Conservation (phyloP, 345 rosid species). For the Punica granatum region DNA sequence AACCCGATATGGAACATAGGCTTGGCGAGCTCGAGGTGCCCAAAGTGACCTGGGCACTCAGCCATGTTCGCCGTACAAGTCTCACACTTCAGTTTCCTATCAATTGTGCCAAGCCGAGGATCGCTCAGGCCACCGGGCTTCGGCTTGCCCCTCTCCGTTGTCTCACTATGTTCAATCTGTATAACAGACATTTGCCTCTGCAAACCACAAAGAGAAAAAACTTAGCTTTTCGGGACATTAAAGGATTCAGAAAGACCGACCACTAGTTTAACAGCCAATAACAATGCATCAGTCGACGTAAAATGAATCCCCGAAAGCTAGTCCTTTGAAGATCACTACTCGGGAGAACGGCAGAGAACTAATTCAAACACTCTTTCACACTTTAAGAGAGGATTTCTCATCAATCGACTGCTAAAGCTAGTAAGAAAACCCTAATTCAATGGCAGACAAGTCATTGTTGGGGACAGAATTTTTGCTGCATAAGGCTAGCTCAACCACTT, state of each 20-base stretch:
- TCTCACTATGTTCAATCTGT: conserved; percentile 81
- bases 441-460: not conserved
- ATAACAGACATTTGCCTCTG: conserved; percentile 99
- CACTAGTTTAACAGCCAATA: not conserved
- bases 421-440: not conserved
- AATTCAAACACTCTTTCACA: not conserved
- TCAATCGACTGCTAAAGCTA: not conserved
- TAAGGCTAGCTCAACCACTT: not conserved
- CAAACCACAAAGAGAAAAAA: conserved; percentile 6
- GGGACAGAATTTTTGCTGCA: not conserved
- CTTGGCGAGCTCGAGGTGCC: conserved; percentile 94
- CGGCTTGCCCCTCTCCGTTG: conserved; percentile 88
- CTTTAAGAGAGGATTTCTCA: not conserved
- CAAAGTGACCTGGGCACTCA: conserved; percentile 94
- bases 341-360: not conserved
- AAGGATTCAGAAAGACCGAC: not conserved
- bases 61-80: conserved; percentile 95
- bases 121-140: conserved; percentile 84
- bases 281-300: not conserved
- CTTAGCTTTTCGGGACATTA: not conserved
- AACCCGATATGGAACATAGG: conserved; percentile 96
- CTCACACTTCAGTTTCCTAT: conserved; percentile 84
- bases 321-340: not conserved
- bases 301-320: no score
- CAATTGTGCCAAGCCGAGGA: conserved; percentile 79